phyloP scores from a whole-genome alignment of 371 early-diverging fungal species.

The Globomyces sp. region DNA sequence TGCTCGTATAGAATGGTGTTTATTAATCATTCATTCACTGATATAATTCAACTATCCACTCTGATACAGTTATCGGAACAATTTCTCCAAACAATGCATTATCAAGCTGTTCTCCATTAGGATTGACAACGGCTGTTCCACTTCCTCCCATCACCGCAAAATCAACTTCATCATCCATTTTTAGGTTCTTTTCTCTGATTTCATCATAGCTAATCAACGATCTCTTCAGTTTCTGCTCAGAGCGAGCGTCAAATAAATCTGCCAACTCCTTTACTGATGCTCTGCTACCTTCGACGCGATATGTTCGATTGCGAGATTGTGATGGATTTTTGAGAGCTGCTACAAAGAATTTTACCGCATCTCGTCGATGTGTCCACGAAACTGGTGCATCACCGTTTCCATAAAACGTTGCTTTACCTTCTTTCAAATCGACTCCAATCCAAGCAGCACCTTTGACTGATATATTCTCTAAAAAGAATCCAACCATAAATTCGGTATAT shows the following conservation, averaged over 20 bases:
- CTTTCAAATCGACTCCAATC: neutral
- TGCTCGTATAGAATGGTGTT: no score
- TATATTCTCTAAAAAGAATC: neutral
- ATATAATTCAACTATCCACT: no score
- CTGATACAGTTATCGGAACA: no score
- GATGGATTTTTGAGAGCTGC: neutral
- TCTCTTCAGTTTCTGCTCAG: neutral
- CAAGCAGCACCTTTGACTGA: neutral
- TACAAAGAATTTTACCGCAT: neutral
- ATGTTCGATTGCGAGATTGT: neutral
- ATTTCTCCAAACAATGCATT: no score
- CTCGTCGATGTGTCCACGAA: slow-evolving; percentile 4
- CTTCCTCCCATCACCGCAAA: neutral
- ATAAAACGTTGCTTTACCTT: neutral
- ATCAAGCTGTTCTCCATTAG: neutral
- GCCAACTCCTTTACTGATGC: neutral
- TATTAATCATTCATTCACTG: no score
- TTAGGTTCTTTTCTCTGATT: neutral
- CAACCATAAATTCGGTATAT: neutral
- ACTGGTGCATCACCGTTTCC: neutral
- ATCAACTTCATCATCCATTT: no score
- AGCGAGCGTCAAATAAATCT: neutral
- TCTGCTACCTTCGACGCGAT: neutral
- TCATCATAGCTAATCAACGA: neutral
- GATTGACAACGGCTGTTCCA: neutral